Base-by-base conservation (phyloP, 176 grass and related monocot species). In the Oryza glaberrima region DNA sequence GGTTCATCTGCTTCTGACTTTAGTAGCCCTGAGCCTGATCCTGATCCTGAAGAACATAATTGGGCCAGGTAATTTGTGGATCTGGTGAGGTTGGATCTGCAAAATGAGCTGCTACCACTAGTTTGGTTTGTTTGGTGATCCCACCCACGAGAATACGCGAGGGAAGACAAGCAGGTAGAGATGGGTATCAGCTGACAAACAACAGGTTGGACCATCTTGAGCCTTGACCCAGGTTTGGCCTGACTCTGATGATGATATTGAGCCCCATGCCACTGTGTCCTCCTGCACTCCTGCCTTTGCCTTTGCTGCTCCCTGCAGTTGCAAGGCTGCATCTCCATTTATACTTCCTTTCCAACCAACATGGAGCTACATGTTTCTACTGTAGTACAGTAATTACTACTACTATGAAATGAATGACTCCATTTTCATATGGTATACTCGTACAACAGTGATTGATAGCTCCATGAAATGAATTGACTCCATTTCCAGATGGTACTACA, bases 131-230 rank as follows among this genome's bases (percentile, higher is more conserved):
- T 19, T 19, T 56, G 67, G 45, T 49, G 68, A 74, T 82, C 40
- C 40, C 40, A 41, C 36, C 74, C 67, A 68, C 52, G 52, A 56
- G 52, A 54, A 6, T 19, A 56, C 65, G 79, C 26, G 74, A 73
- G 13, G 46, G 72, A 32, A 38, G 38, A 75, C 85, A 81, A 64
- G 70, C 73, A 70, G 66, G 41, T 78, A 79, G 74, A 15, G 47
- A 16, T 86, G 72, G 77, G 54, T 11, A 86, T 46, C 80, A 73
- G 15, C 60, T 83, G 88, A 73, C 25, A 86, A 86, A 72, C 25
- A 46, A 17, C 84, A 90, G 79, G 60, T 25, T 43, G 79, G 65
- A 82, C 85, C 63, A 77, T 87, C 70, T 87, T 20, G 38, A 36
- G 68, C 43, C 60, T 52, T 86, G 69, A 64, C 60, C 36, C 51